phyloP scores from a whole-genome alignment of 768 basidiomycete genomes.

The Sporobolomyces pararoseus region DNA sequence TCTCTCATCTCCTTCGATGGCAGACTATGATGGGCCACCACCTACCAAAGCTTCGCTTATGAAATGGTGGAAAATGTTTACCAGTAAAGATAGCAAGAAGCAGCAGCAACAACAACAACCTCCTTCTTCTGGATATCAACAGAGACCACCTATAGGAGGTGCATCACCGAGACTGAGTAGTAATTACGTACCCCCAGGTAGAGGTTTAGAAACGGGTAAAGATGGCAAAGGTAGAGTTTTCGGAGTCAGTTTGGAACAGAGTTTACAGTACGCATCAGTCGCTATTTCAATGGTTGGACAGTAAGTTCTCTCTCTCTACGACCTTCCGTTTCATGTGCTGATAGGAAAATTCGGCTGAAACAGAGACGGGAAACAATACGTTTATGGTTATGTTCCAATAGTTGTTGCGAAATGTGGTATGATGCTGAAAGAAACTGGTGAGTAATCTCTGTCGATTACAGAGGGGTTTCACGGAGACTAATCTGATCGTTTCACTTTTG shows the following conservation, averaged over 20 bases:
- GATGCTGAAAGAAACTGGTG: constrained; percentile 90
- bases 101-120: not conserved
- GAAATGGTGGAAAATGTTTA: constrained; percentile 41
- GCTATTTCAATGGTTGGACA: constrained; percentile 87
- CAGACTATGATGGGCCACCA: constrained; percentile 23
- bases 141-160: not conserved
- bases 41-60: constrained; percentile 20
- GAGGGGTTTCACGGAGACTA: not conserved
- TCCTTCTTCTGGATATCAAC: not conserved
- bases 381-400: constrained; percentile 92
- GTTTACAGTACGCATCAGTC: constrained; percentile 78
- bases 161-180: not conserved
- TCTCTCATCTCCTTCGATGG: not conserved
- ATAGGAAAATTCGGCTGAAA: not conserved
- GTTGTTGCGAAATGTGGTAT: constrained; percentile 96
- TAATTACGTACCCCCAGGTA: constrained; percentile 20
- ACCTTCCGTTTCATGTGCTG: not conserved
- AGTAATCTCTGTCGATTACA: constrained; percentile 9
- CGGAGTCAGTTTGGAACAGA: constrained; percentile 76
- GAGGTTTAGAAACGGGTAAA: constrained; percentile 21
- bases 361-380: constrained; percentile 69
- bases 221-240: constrained; percentile 58
- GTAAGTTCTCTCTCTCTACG: constrained; percentile 44
- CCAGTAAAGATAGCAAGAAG: constrained; percentile 7
- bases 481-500: too few species aligned